phyloP scores from a whole-genome alignment of 129 eudicot species.

The Glebionis coronaria region DNA sequence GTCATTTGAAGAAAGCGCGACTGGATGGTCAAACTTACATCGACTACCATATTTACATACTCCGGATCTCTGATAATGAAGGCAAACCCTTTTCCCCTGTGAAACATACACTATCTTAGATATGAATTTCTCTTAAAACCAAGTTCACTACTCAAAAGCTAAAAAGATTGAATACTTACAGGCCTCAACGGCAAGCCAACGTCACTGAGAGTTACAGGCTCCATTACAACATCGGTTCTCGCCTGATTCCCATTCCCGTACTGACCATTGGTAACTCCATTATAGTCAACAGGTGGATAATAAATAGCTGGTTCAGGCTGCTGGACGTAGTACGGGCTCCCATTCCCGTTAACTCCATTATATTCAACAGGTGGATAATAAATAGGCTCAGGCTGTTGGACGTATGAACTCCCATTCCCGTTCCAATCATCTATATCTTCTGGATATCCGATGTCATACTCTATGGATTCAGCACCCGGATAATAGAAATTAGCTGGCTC shows the following conservation, averaged over 20 bases:
- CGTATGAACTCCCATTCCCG: neutral
- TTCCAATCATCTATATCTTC: neutral
- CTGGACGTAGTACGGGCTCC: no score
- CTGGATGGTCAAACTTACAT: slow-evolving; percentile 51
- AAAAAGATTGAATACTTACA: slow-evolving; percentile 40
- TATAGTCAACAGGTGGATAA: no score
- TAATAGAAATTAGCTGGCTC: no score
- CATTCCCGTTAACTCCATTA: no score
- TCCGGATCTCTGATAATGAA: slow-evolving; percentile 31
- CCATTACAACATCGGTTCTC: neutral
- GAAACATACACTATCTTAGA: neutral
- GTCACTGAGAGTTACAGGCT: slow-evolving; percentile 30
- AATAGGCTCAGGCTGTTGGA: no score
- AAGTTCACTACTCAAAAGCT: neutral
- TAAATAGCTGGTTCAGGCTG: no score
- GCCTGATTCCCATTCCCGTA: neutral
- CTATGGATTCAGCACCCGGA: neutral
- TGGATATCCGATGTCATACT: neutral
- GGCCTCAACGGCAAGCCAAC: slow-evolving; percentile 57
- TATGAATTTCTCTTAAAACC: neutral
- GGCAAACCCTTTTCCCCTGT: slow-evolving; percentile 41
- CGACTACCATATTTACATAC: slow-evolving; percentile 29
- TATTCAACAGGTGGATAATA: no score
- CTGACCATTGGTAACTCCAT: no score
- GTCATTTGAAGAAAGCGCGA: neutral